Percentiles rank a stretch among this genome's conserved stretches.
phyloP scores from a whole-genome alignment of 202 grass and related monocot species.

The Panicum virgatum region DNA sequence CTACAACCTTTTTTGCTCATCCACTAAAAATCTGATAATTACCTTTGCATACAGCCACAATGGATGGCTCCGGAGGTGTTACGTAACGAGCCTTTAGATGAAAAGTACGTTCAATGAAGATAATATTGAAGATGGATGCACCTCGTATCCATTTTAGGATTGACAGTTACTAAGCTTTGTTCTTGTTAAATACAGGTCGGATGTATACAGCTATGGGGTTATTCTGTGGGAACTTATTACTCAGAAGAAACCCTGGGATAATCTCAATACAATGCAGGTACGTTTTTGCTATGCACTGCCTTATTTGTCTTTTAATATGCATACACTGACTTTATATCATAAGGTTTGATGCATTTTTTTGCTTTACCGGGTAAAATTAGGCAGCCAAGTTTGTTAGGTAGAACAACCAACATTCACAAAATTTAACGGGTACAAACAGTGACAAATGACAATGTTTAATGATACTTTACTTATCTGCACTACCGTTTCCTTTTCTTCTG shows the following conservation, averaged over 20 bases:
- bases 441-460: neutral
- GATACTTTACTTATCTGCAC: neutral
- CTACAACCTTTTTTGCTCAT: conserved; percentile 9
- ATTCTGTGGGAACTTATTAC: conserved; percentile 94
- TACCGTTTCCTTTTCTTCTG: neutral
- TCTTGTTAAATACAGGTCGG: conserved; percentile 62
- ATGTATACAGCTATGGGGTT: conserved; percentile 92
- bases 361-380: neutral
- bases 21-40: conserved; percentile 32
- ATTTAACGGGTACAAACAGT: neutral
- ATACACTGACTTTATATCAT: neutral
- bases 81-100: conserved; percentile 88
- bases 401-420: neutral
- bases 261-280: conserved; percentile 98
- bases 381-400: neutral
- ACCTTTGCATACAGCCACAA: conserved; percentile 65
- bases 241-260: conserved; percentile 93
- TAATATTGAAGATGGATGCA: conserved; percentile 9
- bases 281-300: neutral
- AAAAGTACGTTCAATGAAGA: conserved; percentile 56
- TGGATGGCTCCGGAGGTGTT: conserved; percentile 99
- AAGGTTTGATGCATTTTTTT: neutral
- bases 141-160: neutral
- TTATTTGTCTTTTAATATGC: neutral
- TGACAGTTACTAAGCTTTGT: neutral